Base-by-base conservation (phyloP, 2,329 filamentous ascomycete species). In the Akanthomyces muscarius region DNA sequence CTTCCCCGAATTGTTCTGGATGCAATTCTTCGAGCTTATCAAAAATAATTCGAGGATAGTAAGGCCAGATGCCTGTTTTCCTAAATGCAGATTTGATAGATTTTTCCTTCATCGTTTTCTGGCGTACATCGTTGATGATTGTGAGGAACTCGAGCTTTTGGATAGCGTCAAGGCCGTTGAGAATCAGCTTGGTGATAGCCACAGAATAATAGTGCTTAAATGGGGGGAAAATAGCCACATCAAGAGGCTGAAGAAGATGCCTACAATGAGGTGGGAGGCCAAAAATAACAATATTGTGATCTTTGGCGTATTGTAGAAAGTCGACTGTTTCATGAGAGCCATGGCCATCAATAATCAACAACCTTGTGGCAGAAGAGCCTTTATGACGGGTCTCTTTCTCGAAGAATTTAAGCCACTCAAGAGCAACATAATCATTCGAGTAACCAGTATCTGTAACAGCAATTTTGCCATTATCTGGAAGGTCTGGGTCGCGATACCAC, bases 221-320 rank as follows among this genome's bases (percentile, higher is more conserved):
- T 6, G 58, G 57, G 28, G 60, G 42, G 25, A 64, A 64, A 30
- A 64, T 54, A 3, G 33, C 58, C n/a, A 64, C 50, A 45, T 64
- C 57, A 45, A 64, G 51, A 23, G 57, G 63, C 21, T 64, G 51
- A 5, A 64, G 47, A 14, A 64, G 16, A 42, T 55, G 52, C 36
- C 33, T 55, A 21, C 38, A 25, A 21, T 41, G 52, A n/a, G 38
- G 54, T 44, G 63, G 61, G 38, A 66, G 41, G 5, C 58, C 57
- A 52, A 66, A 66, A 28, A 52, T 57, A n/a, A 66, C 51, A 23
- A 66, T 66, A 21, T 59, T 38, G 30, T 66, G 44, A 10, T 45
- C 23, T n/a, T 51, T 13, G 33, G 41, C 45, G 50, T 50, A 63
- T 21, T 53, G 21, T 21, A 64, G 53, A 33, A 65, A 65, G 44